A percentile compares a stretch with the other conserved stretches of the same genome.
These are phyloP conservation scores for Cyberlindnera galapagoensis DNA, from an alignment of 805 yeast species.

Conservation along the genomic window DNA sequence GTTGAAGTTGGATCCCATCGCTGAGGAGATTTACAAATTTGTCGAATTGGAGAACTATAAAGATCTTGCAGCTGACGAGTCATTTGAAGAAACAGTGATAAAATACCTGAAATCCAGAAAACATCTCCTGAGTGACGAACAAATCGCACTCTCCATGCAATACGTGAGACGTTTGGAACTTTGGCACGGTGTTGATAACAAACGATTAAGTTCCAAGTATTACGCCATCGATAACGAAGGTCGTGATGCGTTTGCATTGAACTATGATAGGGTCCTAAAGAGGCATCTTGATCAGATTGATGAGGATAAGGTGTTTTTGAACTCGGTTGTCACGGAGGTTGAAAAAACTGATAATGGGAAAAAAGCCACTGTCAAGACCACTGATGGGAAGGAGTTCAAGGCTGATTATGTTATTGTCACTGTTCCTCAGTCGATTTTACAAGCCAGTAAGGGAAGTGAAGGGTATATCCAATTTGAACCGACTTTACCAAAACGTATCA, in stretches of 20 bases:
- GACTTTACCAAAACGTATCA: conserved; percentile 39
- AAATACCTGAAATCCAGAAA: conserved; percentile 42
- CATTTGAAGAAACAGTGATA: conserved; percentile 43
- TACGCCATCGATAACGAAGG: conserved; percentile 70
- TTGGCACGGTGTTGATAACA: conserved; percentile 78
- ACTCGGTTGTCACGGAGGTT: conserved; percentile 37
- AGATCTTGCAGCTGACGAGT: conserved; percentile 43
- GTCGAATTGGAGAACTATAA: conserved; percentile 52
- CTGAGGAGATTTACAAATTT: conserved; percentile 51
- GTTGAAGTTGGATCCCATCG: conserved; percentile 35
- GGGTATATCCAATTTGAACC: conserved; percentile 55
- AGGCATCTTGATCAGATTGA: conserved; percentile 37
- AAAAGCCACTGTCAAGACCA: conserved; percentile 20
- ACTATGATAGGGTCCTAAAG: conserved; percentile 46
- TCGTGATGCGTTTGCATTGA: conserved; percentile 61
- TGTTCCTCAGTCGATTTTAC: conserved; percentile 69
- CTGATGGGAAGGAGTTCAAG: conserved; percentile 26
- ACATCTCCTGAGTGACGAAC: conserved; percentile 42
- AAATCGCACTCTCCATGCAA: conserved; percentile 45
- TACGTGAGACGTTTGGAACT: conserved; percentile 55
- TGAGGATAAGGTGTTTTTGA: conserved; percentile 29
- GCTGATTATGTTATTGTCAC: conserved; percentile 64
- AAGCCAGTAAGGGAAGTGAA: conserved; percentile 27
- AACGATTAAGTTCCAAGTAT: conserved; percentile 58
- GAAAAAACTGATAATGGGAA: conserved; percentile 24